These are phyloP conservation scores for Diaporthe batatas DNA, from an alignment of 2,329 filamentous ascomycete genomes.

Conservation along the genomic window DNA sequence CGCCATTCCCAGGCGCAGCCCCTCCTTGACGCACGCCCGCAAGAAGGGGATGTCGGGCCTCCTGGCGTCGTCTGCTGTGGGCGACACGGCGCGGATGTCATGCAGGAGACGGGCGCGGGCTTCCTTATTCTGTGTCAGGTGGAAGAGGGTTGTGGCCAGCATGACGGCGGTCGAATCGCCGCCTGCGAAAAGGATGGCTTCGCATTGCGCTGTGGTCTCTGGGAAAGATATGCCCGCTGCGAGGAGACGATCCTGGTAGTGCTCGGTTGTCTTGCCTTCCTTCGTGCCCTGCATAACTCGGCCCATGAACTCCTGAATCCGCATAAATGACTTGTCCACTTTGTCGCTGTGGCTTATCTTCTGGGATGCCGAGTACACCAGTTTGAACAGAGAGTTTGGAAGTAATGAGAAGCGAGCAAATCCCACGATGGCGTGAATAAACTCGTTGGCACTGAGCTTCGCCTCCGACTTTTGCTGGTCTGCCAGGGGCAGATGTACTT, in stretches of 20 bases:
- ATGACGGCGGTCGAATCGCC: conserved; percentile 67
- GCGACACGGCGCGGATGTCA: conserved; percentile 63
- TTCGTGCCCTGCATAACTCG: not conserved
- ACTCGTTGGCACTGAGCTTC: conserved; percentile 25
- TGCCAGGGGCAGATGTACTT: not conserved
- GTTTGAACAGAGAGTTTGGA: conserved; percentile 24
- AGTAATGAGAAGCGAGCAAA: conserved; percentile 37
- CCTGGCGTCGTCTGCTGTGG: conserved; percentile 58
- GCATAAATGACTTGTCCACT: conserved; percentile 12
- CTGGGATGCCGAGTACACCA: conserved; percentile 10
- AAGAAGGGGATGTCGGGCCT: conserved; percentile 67
- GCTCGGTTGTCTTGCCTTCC: not conserved
- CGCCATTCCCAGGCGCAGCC: conserved; percentile 44
- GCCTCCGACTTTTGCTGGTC: not conserved
- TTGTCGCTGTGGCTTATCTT: conserved; percentile 8
- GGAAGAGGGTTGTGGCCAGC: conserved; percentile 65
- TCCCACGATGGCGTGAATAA: conserved; percentile 32
- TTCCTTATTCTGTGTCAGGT: conserved; percentile 67
- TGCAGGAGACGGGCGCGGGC: conserved; percentile 59
- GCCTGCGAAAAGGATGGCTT: conserved; percentile 59
- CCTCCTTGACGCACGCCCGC: conserved; percentile 43
- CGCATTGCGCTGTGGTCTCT: conserved; percentile 23
- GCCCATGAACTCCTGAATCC: conserved; percentile 21
- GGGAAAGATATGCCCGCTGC: conserved; percentile 16
- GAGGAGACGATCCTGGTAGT: conserved; percentile 21